Evolutionary conservation across 129 eudicot genomes (phyloP), one percentile per base, ranked within the genome.

Genomic region (sunflower (Helianthus annuus)): DNA sequence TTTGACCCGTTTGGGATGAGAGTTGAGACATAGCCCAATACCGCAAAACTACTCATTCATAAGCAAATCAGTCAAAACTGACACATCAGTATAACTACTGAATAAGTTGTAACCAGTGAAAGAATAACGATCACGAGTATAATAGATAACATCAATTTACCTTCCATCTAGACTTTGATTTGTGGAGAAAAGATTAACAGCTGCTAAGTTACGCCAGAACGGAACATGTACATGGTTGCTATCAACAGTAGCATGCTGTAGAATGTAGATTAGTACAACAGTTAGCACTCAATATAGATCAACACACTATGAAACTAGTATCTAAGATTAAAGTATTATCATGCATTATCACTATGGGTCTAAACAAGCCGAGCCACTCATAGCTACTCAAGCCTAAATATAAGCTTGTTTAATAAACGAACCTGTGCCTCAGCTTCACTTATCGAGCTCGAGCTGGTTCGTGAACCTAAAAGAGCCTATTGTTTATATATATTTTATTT

Each of bases 171-270:
- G 9, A 49, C 29, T 36, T 62, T 27, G 80, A 22, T 40, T 59
- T 44, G 78, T 45, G 44, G 71, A 77, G 66, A 69, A 62, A 59
- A 51, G 69, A 63, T 53, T 71, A 77, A 71, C 32, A 63, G 72
- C 27, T 70, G 85, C 34, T 54, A 48, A 62, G 10, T 40, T 46
- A 79, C 40, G 54, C 36, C 79, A 45, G 12, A n/a, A 46, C 52
- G 39, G 81, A 71, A 66, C 73, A 74, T 69, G 69, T 55, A 74
- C 55, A 27, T 71, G 66, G 34, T 38, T 66, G 68, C 81, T 69
- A 78, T 74, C 73, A 39, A 49, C 66, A 44, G 57, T 64, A 59
- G 67, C 42, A 71, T 65, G 70, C 92, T 81, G 79, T 57, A 55
- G 17, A 69, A 78, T 42, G 9, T 52, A 24, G 15, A 61, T 10